Conservation (phyloP, 2,329 filamentous ascomycete genomes). For the Helotiales sp. region DNA sequence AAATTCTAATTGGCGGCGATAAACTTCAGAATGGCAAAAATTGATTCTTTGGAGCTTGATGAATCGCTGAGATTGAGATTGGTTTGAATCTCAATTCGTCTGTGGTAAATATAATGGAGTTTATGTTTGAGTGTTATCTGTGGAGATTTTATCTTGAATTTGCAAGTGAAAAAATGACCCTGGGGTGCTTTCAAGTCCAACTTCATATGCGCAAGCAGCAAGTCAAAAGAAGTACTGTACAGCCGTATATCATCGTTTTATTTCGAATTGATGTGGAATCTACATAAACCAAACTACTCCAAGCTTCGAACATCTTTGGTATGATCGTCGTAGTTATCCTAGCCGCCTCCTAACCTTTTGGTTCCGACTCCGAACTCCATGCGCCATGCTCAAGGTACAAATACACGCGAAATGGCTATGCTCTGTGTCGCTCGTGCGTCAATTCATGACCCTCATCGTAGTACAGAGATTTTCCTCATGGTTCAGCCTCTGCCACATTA, state of each 20-base stretch:
- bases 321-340: conserved; percentile 11
- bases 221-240: neutral
- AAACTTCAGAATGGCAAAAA: neutral
- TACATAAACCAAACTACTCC: neutral
- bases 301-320: neutral
- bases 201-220: neutral
- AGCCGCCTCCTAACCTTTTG: neutral
- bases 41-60: too few species aligned
- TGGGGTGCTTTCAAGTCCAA: too few species aligned
- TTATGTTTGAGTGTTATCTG: too few species aligned
- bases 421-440: neutral
- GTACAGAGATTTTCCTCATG: neutral
- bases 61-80: too few species aligned
- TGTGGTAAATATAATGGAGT: too few species aligned
- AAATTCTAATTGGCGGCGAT: neutral
- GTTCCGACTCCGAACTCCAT: conserved; percentile 18
- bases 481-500: conserved; percentile 26
- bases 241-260: neutral
- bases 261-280: neutral
- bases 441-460: neutral
- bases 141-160: too few species aligned
- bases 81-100: too few species aligned
- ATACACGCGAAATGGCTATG: conserved; percentile 10
- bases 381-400: conserved; percentile 23
- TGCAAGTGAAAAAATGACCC: too few species aligned